phyloP scores from a whole-genome alignment of 306 rosid species.

The Rosa multiflora region DNA sequence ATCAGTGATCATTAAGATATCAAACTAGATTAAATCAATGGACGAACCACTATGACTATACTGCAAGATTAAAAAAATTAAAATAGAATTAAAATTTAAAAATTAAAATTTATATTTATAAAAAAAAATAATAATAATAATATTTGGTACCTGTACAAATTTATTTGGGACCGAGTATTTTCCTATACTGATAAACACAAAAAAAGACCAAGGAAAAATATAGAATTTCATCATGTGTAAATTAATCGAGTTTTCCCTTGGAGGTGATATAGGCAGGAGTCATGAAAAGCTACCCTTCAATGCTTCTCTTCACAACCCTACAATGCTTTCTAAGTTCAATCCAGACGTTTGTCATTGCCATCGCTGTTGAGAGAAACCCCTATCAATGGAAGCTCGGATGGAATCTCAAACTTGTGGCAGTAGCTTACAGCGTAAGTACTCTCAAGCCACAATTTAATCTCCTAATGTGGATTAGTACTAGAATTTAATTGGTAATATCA shows the following conservation, averaged over 20 bases:
- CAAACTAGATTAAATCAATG: too few relatives aligned
- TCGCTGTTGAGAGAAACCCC: slow-evolving; percentile 63
- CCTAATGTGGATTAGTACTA: neutral
- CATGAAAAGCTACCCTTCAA: slow-evolving; percentile 65
- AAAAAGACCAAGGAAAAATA: neutral
- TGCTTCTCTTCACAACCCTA: slow-evolving; percentile 66
- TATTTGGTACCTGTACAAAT: neutral
- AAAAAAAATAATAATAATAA: too few relatives aligned
- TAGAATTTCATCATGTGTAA: neutral
- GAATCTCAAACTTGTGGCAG: slow-evolving; percentile 66
- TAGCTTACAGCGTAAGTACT: slow-evolving; percentile 59
- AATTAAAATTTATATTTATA: too few relatives aligned
- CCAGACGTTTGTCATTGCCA: slow-evolving; percentile 65
- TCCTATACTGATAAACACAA: neutral
- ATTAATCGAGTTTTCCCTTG: neutral
- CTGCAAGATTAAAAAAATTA: too few relatives aligned
- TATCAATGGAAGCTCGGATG: slow-evolving; percentile 74
- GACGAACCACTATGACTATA: too few relatives aligned
- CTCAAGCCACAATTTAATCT: neutral
- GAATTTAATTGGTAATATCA: neutral
- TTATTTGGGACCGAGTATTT: neutral
- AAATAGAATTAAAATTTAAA: too few relatives aligned
- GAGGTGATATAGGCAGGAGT: slow-evolving; percentile 44
- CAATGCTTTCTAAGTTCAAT: slow-evolving; percentile 63
- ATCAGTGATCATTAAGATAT: too few relatives aligned